Evolutionary conservation across 2,329 filamentous ascomycete genomes (phyloP), one percentile per base, ranked within the genome.

Genomic region (Sordariomycetes sp.): DNA sequence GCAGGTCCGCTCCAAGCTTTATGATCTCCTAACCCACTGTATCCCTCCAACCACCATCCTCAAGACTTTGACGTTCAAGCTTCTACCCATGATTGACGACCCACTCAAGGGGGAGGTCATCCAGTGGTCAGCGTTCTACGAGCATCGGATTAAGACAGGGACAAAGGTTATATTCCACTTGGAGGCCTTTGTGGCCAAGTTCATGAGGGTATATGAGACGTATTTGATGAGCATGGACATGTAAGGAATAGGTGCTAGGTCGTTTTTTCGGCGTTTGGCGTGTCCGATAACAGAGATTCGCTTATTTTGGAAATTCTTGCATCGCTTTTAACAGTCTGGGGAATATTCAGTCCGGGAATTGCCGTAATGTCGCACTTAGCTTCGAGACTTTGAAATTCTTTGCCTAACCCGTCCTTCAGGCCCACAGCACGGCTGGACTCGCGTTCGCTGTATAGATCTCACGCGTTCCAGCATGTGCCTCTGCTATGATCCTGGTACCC

Each of bases 141-240:
- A 98, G 59, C 92, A 98, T 58, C 75, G 92, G 40, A 85, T 96
- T 60, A 85, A 85, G 55, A 82, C 82, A 46, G 92, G 92, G 33
- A 87, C 74, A 39, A 98, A 98, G 70, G 84, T 94, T 38, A 96
- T 98, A 42, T 98, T 98, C 60, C 93, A 98, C 53, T 66, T 98
- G 4, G 93, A 98, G 61, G 92, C 92, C 4, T 98, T 98, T 59
- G 92, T 98, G 38, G 90, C 90, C 38, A 96, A 95, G 64, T 94
- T 96, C 56, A 96, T 98, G 90, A 77, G 90, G 47, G 77, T 96
- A 46, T 75, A 90, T 42, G 92, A 98, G 66, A 90, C 87, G 78
- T 93, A 78, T 52, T 59, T 81, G 37, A 90, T 94, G 84, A 85
- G 80, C 43, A 88, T 92, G 79, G 84, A 87, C 35, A 64, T 77